These are phyloP conservation scores for Lentinula raphanica DNA, from an alignment of 768 basidiomycete genomes.

Conservation along the genomic window DNA sequence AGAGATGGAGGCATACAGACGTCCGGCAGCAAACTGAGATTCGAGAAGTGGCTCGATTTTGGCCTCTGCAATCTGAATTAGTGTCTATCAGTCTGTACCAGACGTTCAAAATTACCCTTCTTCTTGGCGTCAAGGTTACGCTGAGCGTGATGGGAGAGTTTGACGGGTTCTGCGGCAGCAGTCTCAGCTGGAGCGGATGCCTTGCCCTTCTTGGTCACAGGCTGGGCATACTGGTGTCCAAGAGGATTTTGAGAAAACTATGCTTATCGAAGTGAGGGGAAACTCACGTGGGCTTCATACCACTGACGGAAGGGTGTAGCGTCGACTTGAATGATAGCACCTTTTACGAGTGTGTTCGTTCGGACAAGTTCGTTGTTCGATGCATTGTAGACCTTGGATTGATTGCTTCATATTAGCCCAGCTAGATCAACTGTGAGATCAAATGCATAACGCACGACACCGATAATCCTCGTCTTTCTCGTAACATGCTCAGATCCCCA, in stretches of 20 bases:
- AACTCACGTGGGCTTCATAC: conserved; percentile 95
- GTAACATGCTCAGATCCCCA: conserved; percentile 96
- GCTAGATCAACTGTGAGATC: neutral
- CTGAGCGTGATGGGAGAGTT: conserved; percentile 87
- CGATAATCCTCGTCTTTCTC: conserved; percentile 92
- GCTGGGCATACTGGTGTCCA: conserved; percentile 77
- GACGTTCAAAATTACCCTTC: conserved; percentile 54
- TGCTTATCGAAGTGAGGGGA: neutral
- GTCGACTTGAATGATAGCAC: conserved; percentile 94
- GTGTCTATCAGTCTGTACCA: neutral
- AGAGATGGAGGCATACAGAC: conserved; percentile 89
- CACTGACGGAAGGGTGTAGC: conserved; percentile 99
- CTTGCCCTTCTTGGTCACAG: conserved; percentile 90
- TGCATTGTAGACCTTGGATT: conserved; percentile 85
- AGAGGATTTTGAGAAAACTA: neutral
- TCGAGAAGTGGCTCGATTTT: conserved; percentile 91
- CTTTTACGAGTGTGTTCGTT: conserved; percentile 98
- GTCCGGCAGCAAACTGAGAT: conserved; percentile 87
- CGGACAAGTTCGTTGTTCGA: conserved; percentile 99
- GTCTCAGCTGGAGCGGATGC: conserved; percentile 40
- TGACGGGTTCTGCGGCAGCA: conserved; percentile 57
- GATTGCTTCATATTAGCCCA: neutral
- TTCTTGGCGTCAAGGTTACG: conserved; percentile 85
- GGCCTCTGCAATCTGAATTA: conserved; percentile 47
- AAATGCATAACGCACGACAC: conserved; percentile 65